Evolutionary conservation across 2,329 filamentous ascomycete species (phyloP).

Genomic region (Aspergillus versicolor): DNA sequence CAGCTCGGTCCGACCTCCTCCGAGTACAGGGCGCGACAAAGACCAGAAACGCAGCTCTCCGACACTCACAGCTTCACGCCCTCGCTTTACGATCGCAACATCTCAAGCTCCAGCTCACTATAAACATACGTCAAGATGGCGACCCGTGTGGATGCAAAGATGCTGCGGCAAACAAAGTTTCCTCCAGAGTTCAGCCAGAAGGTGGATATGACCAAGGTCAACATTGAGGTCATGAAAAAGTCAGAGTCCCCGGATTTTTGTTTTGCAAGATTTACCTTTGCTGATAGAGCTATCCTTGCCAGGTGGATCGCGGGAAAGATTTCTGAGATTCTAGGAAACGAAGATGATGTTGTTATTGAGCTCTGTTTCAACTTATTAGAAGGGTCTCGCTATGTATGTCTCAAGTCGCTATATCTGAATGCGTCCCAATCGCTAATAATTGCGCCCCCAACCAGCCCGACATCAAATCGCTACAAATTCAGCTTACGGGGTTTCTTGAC

Average conservation of each 20-base stretch:
- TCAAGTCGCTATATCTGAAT: background rate
- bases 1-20: conserved; percentile 19
- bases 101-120: background rate
- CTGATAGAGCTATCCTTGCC: conserved; percentile 1
- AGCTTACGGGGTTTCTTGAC: conserved; percentile 91
- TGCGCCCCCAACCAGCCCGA: conserved; percentile 65
- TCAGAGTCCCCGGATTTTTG: conserved; percentile 46
- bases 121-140: conserved; percentile 61
- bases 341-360: conserved; percentile 95
- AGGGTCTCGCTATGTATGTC: conserved; percentile 70
- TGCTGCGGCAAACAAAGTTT: conserved; percentile 88
- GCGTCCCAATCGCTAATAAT: background rate
- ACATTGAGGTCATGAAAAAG: conserved; percentile 98
- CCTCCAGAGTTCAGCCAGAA: conserved; percentile 91
- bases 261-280: background rate
- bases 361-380: conserved; percentile 71
- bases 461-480: conserved; percentile 92
- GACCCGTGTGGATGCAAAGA: conserved; percentile 81
- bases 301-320: conserved; percentile 95
- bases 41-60: conserved; percentile 14
- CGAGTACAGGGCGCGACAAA: conserved; percentile 6
- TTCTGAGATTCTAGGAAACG: conserved; percentile 80
- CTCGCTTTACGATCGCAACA: conserved; percentile 4
- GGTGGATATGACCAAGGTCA: conserved; percentile 97
- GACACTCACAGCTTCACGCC: background rate